Conservation (phyloP, 225 moss, liverwort and hornwort species). For the Rhytidiadelphus loreus region DNA sequence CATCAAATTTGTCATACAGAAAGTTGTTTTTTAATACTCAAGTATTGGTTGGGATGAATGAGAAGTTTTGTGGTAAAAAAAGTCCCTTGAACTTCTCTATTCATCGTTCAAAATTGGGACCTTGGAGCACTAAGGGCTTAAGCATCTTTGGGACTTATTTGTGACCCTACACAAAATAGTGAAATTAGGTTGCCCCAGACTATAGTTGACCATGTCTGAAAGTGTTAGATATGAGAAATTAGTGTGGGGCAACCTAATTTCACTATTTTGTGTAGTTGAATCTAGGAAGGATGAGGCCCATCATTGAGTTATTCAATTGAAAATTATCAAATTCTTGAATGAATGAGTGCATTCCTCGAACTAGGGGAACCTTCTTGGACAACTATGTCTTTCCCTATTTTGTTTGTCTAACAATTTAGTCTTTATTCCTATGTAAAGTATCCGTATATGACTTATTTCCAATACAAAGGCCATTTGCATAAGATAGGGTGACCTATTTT, state of each 20-base stretch:
- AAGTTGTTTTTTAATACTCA: too few relatives aligned
- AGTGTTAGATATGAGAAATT: too few relatives aligned
- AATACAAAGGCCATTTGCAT: too few relatives aligned
- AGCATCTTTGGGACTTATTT: too few relatives aligned
- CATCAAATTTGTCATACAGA: background rate
- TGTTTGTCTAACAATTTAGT: too few relatives aligned
- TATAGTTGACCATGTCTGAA: too few relatives aligned
- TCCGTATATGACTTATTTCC: too few relatives aligned
- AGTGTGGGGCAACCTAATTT: too few relatives aligned
- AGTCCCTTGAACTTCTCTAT: fast-evolving
- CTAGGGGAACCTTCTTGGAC: fast-evolving
- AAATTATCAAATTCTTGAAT: background rate
- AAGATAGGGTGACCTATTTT: too few relatives aligned
- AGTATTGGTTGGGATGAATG: background rate
- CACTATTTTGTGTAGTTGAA: too few relatives aligned
- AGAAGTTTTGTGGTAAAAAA: background rate
- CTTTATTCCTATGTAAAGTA: background rate
- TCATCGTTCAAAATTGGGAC: fast-evolving
- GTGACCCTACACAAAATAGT: too few relatives aligned
- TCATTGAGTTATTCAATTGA: fast-evolving
- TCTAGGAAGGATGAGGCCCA: fast-evolving
- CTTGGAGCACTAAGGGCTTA: fast-evolving
- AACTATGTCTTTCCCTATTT: background rate
- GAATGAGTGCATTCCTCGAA: background rate
- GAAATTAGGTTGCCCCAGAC: too few relatives aligned